A percentile compares a stretch with the other conserved stretches of the same genome.
These are phyloP conservation scores for Davidsoniella neocaledoniae DNA, from an alignment of 2,329 filamentous ascomycete species.

Conservation along the genomic window DNA sequence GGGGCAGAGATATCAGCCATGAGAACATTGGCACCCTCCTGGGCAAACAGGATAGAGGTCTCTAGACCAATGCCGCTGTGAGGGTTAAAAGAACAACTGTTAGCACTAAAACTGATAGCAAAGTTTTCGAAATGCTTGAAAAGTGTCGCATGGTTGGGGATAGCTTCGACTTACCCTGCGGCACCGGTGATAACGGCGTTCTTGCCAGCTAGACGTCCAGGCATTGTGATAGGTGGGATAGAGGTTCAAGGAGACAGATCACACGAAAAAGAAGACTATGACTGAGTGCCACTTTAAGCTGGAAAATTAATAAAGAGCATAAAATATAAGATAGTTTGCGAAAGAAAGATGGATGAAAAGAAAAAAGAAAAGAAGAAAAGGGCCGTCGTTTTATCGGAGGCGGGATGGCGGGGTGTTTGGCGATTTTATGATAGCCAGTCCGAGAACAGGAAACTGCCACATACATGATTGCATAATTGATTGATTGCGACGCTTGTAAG, in stretches of 20 bases:
- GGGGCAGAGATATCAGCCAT: constrained; percentile 72
- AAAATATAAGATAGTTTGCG: no score
- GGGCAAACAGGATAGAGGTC: constrained; percentile 75
- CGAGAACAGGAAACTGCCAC: no score
- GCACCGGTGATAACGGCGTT: constrained; percentile 66
- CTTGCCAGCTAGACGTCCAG: constrained; percentile 40
- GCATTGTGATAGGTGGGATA: neutral
- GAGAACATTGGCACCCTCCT: constrained; percentile 72
- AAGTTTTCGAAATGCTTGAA: no score
- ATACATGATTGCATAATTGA: no score
- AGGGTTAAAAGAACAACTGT: neutral
- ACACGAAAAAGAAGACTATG: neutral
- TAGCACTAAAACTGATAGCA: neutral
- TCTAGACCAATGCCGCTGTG: constrained; percentile 79
- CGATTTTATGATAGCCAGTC: no score
- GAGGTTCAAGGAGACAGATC: neutral
- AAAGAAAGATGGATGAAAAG: neutral
- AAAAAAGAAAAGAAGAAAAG: neutral
- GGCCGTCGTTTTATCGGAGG: no score
- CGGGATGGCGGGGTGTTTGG: no score
- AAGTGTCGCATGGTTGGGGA: no score
- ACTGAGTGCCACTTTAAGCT: neutral
- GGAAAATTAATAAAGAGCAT: no score
- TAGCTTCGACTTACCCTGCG: constrained; percentile 49
- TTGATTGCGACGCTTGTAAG: no score